A percentile compares a stretch with the other conserved stretches of the same genome.
Conservation (phyloP, 2,329 filamentous ascomycete species). For the Talaromyces amestolkiae region DNA sequence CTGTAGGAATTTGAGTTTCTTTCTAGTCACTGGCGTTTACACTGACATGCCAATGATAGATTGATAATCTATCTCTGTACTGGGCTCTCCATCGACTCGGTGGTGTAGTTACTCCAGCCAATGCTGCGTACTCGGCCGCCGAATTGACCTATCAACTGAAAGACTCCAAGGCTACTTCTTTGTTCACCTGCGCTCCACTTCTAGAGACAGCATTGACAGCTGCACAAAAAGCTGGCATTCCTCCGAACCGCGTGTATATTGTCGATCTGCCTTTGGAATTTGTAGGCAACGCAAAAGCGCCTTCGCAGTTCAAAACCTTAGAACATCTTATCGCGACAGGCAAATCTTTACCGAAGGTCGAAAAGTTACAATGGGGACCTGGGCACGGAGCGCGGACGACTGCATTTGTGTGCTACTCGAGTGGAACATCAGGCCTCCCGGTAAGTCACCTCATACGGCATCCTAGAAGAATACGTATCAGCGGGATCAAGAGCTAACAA, state of each 20-base stretch:
- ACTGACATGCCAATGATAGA: conserved; percentile 42
- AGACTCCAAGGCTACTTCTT: conserved; percentile 64
- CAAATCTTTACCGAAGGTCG: conserved; percentile 38
- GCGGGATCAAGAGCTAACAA: conserved; percentile 17
- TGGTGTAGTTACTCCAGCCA: conserved; percentile 72
- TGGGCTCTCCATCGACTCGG: conserved; percentile 73
- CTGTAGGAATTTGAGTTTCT: conserved; percentile 50
- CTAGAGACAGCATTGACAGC: conserved; percentile 64
- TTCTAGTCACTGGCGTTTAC: no score
- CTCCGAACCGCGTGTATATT: conserved; percentile 64
- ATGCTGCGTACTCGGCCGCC: conserved; percentile 67
- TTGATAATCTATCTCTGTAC: conserved; percentile 70
- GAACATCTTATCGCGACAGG: conserved; percentile 66
- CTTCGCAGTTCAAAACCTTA: conserved; percentile 58
- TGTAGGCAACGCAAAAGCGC: conserved; percentile 47
- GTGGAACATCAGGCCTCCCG: conserved; percentile 74
- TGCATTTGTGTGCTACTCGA: conserved; percentile 77
- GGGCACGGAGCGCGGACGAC: conserved; percentile 57
- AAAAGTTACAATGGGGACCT: conserved; percentile 41
- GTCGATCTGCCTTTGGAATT: conserved; percentile 62
- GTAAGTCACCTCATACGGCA: conserved; percentile 43
- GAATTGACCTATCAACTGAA: conserved; percentile 72
- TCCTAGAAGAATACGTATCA: no score
- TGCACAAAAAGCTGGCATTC: conserved; percentile 61
- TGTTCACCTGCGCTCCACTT: conserved; percentile 70